Percentiles rank a stretch among this genome's conserved stretches.
Conservation (phyloP, 2,329 filamentous ascomycete species). For the Aspergillus pseudotamarii region DNA sequence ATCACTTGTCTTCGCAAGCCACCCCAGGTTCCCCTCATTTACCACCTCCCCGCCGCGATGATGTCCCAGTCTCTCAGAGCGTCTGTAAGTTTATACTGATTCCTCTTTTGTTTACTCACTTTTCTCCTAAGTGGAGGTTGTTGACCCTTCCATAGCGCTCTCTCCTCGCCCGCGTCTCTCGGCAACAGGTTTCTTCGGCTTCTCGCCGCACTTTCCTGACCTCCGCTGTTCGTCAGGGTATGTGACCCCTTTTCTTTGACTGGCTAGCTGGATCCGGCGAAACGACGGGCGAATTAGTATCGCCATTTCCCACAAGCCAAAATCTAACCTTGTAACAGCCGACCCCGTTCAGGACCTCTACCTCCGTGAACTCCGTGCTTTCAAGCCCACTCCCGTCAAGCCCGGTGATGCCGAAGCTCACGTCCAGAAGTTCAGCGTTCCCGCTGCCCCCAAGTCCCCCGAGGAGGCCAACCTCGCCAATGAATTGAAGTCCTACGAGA, state of each 20-base stretch:
- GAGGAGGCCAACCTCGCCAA: constrained; percentile 92
- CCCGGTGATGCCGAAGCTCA: constrained; percentile 84
- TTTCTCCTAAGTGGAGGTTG: background rate
- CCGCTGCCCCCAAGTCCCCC: constrained; percentile 81
- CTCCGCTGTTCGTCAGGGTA: constrained; percentile 65
- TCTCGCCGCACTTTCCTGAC: constrained; percentile 66
- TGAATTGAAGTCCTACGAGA: constrained; percentile 93
- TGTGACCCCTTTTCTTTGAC: constrained; percentile 31
- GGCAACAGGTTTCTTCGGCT: constrained; percentile 57
- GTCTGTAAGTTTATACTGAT: constrained; percentile 52
- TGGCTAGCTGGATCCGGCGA: background rate
- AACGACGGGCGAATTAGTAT: background rate
- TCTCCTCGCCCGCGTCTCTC: constrained; percentile 62
- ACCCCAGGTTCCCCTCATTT: constrained; percentile 30
- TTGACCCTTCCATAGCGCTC: constrained; percentile 54
- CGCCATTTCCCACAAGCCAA: background rate
- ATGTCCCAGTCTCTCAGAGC: constrained; percentile 64
- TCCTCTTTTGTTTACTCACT: background rate
- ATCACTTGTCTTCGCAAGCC: constrained; percentile 21
- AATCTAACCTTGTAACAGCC: constrained; percentile 59
- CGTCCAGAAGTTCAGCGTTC: constrained; percentile 82
- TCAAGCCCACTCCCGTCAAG: constrained; percentile 86
- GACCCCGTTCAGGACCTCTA: constrained; percentile 98
- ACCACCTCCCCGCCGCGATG: constrained; percentile 49
- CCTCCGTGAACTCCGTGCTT: constrained; percentile 91